Evolutionary conservation across 805 yeast species (phyloP), one percentile per base, ranked within the genome.

Genomic region (Saturnispora bothae): DNA sequence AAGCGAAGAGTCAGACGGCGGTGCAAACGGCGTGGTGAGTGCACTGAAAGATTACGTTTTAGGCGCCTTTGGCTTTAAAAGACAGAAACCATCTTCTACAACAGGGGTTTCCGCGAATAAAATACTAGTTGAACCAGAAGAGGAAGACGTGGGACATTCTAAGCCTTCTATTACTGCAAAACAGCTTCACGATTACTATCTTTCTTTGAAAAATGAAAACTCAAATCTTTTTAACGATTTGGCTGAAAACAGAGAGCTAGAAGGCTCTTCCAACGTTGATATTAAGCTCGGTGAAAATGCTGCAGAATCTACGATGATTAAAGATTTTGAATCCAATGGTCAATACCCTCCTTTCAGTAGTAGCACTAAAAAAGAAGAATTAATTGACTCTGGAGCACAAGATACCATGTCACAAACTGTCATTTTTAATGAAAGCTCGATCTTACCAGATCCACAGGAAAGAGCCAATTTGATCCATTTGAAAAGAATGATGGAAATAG

Each of bases 401-500:
- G 7, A 7, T 10, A 22, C 19, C 12, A 22, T 5, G 32, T 38
- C 3, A 29, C 42, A 18, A 4, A 30, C n/a, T 30, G 17, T n/a
- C 18, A 2, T 18, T n/a, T n/a, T n/a, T 13, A 12, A 10, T 16
- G 13, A 20, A 8, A 20, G 16, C 44, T 32, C 33, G 17, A 18
- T 44, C 12, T 32, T 37, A 20, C 42, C 45, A n/a, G 59, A 59
- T 36, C 61, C 62, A 9, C 28, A 53, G 12, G 61, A 57, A 34
- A 46, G 64, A 31, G 54, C 62, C 3, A 50, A 53, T 29, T 41
- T 59, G 27, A 50, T 59, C 26, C 49, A 52, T 20, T 38, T 59
- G 25, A 57, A 59, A 31, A 57, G 51, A 38, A 47, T 57, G 47
- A 54, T 58, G 73, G 72, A 44, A 60, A 51, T 36, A 53, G 71